Evolutionary conservation across 306 rosid genomes (phyloP).

Genomic region (Glycyrrhiza uralensis): DNA sequence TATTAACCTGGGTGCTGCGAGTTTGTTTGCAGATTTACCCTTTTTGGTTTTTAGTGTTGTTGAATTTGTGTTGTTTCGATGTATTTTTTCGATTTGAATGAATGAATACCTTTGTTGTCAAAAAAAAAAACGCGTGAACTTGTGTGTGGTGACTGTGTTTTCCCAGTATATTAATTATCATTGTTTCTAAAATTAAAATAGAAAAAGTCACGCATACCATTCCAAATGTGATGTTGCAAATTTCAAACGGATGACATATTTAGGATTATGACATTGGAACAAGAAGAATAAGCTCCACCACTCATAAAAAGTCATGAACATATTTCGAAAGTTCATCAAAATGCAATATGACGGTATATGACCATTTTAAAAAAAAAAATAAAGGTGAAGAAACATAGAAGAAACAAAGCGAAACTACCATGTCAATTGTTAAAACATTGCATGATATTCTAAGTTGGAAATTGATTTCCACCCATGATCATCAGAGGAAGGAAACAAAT

Average conservation of each 20-base stretch:
- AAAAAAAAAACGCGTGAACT: not conserved
- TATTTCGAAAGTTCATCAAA: not conserved
- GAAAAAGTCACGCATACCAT: not conserved
- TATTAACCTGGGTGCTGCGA: too few species aligned
- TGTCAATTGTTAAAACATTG: not conserved
- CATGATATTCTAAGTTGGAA: not conserved
- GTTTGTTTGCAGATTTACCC: too few species aligned
- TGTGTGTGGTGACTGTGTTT: not conserved
- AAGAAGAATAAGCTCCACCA: constrained; percentile 9
- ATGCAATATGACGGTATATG: not conserved
- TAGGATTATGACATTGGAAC: not conserved
- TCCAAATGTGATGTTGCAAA: not conserved
- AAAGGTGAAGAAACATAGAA: not conserved
- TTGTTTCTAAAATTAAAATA: not conserved
- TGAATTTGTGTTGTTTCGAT: too few species aligned
- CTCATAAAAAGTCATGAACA: not conserved
- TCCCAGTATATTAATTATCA: not conserved
- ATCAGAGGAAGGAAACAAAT: not conserved
- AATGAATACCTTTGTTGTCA: too few species aligned
- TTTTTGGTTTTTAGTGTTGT: too few species aligned
- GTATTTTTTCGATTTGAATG: too few species aligned
- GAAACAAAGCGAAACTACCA: not conserved
- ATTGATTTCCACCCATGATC: not conserved
- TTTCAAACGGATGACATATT: not conserved
- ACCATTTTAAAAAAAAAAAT: not conserved